A percentile compares a stretch with the other conserved stretches of the same genome.
Conservation (phyloP, 148 eudicot species). For the Nepenthes gracilis region DNA sequence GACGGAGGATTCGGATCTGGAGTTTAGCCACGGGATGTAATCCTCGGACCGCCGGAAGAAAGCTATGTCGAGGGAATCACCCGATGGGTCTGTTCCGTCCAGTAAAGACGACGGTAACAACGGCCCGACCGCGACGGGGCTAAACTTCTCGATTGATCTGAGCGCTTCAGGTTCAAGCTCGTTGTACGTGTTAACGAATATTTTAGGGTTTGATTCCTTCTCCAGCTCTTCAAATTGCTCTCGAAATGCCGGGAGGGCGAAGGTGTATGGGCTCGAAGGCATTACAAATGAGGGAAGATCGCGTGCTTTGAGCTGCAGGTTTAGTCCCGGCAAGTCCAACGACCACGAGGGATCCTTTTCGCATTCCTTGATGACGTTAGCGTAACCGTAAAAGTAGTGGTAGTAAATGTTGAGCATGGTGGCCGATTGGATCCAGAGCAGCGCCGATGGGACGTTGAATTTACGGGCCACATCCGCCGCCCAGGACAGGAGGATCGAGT, state of each 20-base stretch:
- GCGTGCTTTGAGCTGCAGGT: constrained; percentile 15
- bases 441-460: constrained; percentile 28
- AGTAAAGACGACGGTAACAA: constrained; percentile 30
- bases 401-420: constrained; percentile 37
- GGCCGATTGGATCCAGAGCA: constrained; percentile 62
- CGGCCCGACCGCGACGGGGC: constrained; percentile 29
- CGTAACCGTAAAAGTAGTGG: constrained; percentile 30
- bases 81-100: constrained; percentile 20
- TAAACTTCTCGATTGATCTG: constrained; percentile 18
- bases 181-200: constrained; percentile 58
- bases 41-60: constrained; percentile 14
- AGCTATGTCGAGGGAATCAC: constrained; percentile 18
- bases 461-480: constrained; percentile 42
- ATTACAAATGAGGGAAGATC: constrained; percentile 52
- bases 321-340: constrained; percentile 32
- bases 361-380: constrained; percentile 11
- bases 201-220: constrained; percentile 20
- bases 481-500: constrained; percentile 49
- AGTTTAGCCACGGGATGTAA: constrained; percentile 38
- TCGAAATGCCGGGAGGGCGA: constrained; percentile 18
- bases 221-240: constrained; percentile 28
- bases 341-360: constrained; percentile 24
- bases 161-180: constrained; percentile 37
- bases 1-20: constrained; percentile 36
- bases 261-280: constrained; percentile 24